Evolutionary conservation across 2,329 filamentous ascomycete species (phyloP), one percentile per base, ranked within the genome.

Genomic region (Gaeumannomyces tritici): DNA sequence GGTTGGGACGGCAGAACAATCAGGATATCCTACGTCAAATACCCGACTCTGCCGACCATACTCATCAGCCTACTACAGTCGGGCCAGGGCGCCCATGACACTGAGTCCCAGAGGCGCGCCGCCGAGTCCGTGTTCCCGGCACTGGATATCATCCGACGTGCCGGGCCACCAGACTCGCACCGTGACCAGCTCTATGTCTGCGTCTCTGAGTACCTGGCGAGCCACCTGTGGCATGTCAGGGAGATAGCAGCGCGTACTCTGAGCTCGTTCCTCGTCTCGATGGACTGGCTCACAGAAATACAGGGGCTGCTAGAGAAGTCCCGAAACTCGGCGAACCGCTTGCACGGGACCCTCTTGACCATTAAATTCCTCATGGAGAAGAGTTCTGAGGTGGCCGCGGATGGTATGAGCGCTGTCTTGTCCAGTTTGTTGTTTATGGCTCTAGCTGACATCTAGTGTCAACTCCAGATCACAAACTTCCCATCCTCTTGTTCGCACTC

Each of bases 101-200:
- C 68, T 15, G 65, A 67, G 9, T 67, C 69, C 3, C 68, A 72
- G 55, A 69, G 73, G 29, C 69, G 70, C 12, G 71, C 81, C 1
- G 83, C 85, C 7, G 89, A 93, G 73, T 88, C 87, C 0, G 89
- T 93, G 2, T 93, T 95, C 69, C 90, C 91, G 0, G 90, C 89
- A 0, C 76, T 96, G n/a, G 89, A 93, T 67, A 89, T 96, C 47
- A 81, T 95, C 60, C 85, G 89, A 59, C 83, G 90, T 61, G 87
- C 88, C 13, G 84, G 85, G 0, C 85, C 90, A 0, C 89, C 89
- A 0, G 79, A 82, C 28, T 71, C 79, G 3, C 74, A 83, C 63
- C 77, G 81, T 1, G 74, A 78, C 1, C 78, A 82, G 58, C 81
- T 92, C 6, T 80, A 83, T 67, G 68, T 73, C 3, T 79, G 83